These are phyloP conservation scores for Filobasidium floriforme DNA, from an alignment of 768 basidiomycete genomes.

Conservation along the genomic window DNA sequence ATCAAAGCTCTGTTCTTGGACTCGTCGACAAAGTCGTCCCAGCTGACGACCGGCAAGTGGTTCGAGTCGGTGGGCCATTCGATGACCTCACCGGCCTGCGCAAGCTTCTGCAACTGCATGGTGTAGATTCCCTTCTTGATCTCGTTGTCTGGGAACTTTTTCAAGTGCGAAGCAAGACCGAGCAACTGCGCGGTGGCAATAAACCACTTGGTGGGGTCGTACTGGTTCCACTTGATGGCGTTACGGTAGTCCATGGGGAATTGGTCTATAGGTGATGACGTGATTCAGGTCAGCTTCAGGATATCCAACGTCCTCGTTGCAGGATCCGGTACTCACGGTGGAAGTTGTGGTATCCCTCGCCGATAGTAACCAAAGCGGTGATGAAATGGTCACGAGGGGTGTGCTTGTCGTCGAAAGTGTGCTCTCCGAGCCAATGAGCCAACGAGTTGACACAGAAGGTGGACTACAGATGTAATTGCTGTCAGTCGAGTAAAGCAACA, in stretches of 20 bases:
- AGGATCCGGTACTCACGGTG: constrained; percentile 52
- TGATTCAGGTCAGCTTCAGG: too few species aligned
- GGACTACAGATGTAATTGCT: constrained; percentile 51
- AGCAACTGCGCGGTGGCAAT: constrained; percentile 58
- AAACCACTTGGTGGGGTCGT: constrained; percentile 90
- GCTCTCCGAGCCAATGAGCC: constrained; percentile 89
- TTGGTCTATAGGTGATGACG: constrained; percentile 52
- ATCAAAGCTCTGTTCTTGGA: constrained; percentile 69
- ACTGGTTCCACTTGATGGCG: constrained; percentile 90
- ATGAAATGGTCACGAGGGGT: constrained; percentile 81
- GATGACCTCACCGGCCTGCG: constrained; percentile 66
- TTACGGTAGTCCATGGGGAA: constrained; percentile 98
- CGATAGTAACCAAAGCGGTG: constrained; percentile 82
- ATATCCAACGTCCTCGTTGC: too few species aligned
- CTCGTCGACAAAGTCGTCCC: constrained; percentile 76
- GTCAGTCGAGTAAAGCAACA: constrained; percentile 6
- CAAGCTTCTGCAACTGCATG: constrained; percentile 84
- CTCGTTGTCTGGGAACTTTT: constrained; percentile 80
- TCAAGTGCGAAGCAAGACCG: constrained; percentile 72
- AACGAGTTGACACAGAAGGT: constrained; percentile 97
- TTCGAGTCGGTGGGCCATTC: constrained; percentile 69
- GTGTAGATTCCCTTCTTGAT: constrained; percentile 85
- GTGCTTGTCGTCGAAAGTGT: constrained; percentile 91
- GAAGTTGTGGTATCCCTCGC: constrained; percentile 98
- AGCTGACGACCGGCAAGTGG: constrained; percentile 71